Conservation (phyloP, 305 asterid genomes). For the Caryopteris hybrid region DNA sequence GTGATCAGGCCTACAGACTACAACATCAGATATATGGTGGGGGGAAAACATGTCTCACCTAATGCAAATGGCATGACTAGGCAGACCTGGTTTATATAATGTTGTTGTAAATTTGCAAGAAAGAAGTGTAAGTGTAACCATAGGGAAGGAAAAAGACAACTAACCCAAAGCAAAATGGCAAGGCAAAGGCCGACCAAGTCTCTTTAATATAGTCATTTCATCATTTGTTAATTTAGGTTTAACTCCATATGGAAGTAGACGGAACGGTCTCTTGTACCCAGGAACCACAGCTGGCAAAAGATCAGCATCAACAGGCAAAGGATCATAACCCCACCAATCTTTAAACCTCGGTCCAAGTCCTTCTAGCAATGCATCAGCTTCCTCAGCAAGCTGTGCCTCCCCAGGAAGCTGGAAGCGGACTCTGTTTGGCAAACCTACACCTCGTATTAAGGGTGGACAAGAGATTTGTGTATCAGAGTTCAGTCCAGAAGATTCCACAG, state of each 20-base stretch:
- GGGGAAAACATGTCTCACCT: neutral
- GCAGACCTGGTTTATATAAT: too few relatives aligned
- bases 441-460: conserved; percentile 50
- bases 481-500: conserved; percentile 23
- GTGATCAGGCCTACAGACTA: neutral
- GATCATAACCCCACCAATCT: conserved; percentile 98
- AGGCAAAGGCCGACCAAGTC: conserved; percentile 92
- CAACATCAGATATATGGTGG: conserved; percentile 7
- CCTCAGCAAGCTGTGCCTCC: conserved; percentile 81
- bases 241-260: conserved; percentile 92
- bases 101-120: too few relatives aligned
- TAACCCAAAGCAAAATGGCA: conserved; percentile 94
- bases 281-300: conserved; percentile 86
- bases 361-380: conserved; percentile 67
- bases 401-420: conserved; percentile 94
- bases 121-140: too few relatives aligned
- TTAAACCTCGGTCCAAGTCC: conserved; percentile 93
- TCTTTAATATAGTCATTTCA: conserved; percentile 77
- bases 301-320: conserved; percentile 95
- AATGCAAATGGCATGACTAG: neutral
- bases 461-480: conserved; percentile 26
- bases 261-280: conserved; percentile 78
- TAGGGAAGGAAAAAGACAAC: conserved; percentile 16
- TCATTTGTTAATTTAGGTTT: conserved; percentile 81
- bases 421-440: conserved; percentile 81